Percentiles rank a stretch among this genome's conserved stretches.
phyloP scores from a whole-genome alignment of 75 land plant genomes.

The Picea sitchensis region DNA sequence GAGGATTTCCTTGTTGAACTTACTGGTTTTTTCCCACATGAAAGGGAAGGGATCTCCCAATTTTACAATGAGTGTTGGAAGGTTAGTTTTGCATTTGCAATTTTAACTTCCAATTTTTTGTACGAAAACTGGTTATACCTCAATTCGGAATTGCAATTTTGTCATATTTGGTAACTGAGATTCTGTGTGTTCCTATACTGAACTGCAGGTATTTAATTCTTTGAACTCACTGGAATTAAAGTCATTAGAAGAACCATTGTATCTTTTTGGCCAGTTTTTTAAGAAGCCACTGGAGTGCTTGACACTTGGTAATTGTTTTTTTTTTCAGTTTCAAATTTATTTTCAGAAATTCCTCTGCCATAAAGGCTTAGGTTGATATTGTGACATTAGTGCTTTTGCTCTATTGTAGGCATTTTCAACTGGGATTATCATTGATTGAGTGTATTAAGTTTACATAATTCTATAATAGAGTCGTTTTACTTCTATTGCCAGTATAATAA shows the following conservation, averaged over 20 bases:
- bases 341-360: background rate
- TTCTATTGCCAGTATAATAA: background rate
- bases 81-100: slow-evolving; percentile 39
- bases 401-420: background rate
- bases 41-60: slow-evolving; percentile 69
- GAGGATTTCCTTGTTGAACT: slow-evolving; percentile 72
- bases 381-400: background rate
- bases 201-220: slow-evolving; percentile 79
- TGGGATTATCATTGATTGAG: background rate
- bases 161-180: slow-evolving; percentile 4
- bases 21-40: slow-evolving; percentile 70
- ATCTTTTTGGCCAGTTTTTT: slow-evolving; percentile 95
- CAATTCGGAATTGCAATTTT: background rate
- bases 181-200: slow-evolving; percentile 8
- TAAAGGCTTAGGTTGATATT: background rate
- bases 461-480: background rate
- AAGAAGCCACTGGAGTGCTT: slow-evolving; percentile 89
- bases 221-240: slow-evolving; percentile 89
- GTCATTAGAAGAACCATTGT: slow-evolving; percentile 95
- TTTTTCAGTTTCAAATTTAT: background rate
- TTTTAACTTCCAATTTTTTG: background rate
- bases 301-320: slow-evolving; percentile 75
- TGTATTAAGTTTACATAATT: background rate
- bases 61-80: slow-evolving; percentile 93
- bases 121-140: background rate